A percentile compares a stretch with the other conserved stretches of the same genome.
Evolutionary conservation across 2,329 filamentous ascomycete genomes (phyloP).

Genomic region (Claviceps spartinae): DNA sequence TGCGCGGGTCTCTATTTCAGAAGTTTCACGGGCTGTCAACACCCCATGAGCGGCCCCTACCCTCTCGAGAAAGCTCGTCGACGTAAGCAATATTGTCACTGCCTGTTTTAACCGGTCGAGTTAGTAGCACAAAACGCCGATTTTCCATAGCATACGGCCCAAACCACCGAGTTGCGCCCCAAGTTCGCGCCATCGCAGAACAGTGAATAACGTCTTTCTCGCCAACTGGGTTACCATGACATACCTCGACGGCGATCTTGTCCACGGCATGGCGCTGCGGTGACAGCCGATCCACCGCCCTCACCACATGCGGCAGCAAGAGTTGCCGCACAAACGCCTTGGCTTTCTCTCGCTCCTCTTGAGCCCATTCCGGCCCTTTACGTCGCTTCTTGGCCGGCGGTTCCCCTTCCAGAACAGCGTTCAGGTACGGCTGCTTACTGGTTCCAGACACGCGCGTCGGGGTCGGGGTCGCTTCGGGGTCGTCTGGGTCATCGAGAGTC

Average conservation of each 20-base stretch:
- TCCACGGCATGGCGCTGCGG: conserved; percentile 10
- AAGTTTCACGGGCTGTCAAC: conserved; percentile 9
- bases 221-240: not conserved
- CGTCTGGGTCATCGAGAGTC: conserved; percentile 7
- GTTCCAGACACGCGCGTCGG: not conserved
- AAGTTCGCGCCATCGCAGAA: not conserved
- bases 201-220: not conserved
- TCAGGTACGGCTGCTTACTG: not conserved
- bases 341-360: conserved; percentile 8
- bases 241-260: conserved; percentile 20
- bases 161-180: no score
- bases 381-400: conserved; percentile 20
- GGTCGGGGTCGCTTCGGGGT: not conserved
- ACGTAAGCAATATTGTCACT: conserved; percentile 12
- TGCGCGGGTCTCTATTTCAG: conserved; percentile 8
- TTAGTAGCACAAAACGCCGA: not conserved
- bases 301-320: conserved; percentile 20
- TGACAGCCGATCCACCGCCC: conserved; percentile 13
- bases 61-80: conserved; percentile 11
- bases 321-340: conserved; percentile 16
- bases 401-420: conserved; percentile 6
- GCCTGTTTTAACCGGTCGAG: conserved; percentile 7
- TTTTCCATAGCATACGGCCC: no score
- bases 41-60: conserved; percentile 12
- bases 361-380: conserved; percentile 9